Evolutionary conservation across 2,329 filamentous ascomycete genomes (phyloP).

Genomic region (Purpureocillium takamizusanense): DNA sequence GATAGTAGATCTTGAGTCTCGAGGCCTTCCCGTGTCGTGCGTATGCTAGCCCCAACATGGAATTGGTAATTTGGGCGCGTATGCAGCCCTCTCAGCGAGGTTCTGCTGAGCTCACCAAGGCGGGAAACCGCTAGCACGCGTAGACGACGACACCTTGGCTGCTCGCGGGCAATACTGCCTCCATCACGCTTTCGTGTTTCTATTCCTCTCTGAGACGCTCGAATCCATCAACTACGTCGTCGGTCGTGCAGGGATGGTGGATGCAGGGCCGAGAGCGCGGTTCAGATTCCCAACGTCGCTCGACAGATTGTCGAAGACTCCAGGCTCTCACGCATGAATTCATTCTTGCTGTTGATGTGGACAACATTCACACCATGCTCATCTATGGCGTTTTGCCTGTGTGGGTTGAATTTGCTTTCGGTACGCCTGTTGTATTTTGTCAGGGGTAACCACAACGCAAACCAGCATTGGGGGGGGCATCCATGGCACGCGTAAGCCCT

Average conservation of each 20-base stretch:
- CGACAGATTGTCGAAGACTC: neutral
- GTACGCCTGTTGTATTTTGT: constrained; percentile 4
- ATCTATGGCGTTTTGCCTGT: neutral
- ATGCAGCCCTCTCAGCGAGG: no score
- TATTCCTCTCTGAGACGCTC: neutral
- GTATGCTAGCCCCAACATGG: no score
- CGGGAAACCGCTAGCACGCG: neutral
- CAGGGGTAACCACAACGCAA: no score
- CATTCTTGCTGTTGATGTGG: neutral
- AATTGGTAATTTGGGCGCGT: no score
- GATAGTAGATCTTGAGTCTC: neutral
- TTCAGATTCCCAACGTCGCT: neutral
- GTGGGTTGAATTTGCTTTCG: neutral
- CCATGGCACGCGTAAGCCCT: no score
- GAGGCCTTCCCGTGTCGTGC: neutral
- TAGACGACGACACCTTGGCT: neutral
- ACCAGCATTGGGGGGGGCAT: no score
- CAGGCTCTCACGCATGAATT: neutral
- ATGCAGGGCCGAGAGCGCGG: no score
- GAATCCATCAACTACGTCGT: no score
- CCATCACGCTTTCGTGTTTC: neutral
- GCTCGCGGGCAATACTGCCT: neutral
- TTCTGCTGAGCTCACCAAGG: no score
- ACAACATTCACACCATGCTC: neutral
- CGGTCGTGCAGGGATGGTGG: no score